phyloP scores from a whole-genome alignment of 1,284 basidiomycete species.

The Puccinia novopanici region DNA sequence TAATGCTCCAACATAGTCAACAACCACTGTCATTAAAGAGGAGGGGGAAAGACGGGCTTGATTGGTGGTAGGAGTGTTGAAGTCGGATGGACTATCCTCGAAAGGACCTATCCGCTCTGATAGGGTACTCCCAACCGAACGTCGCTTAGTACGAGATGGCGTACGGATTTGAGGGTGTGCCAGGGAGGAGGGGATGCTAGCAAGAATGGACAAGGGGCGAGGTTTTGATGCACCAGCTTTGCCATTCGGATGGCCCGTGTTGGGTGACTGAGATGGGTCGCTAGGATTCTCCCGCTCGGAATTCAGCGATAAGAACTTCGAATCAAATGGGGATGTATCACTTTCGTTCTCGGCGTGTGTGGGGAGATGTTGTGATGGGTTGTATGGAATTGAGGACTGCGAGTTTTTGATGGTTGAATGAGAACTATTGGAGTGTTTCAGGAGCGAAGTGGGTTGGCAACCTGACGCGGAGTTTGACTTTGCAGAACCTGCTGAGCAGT shows the following conservation, averaged over 20 bases:
- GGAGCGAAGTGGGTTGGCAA: not conserved
- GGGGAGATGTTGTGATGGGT: slow-evolving; percentile 18
- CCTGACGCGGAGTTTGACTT: slow-evolving; percentile 29
- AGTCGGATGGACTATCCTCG: slow-evolving; percentile 64
- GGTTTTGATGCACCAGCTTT: slow-evolving; percentile 31
- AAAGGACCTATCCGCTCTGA: slow-evolving; percentile 61
- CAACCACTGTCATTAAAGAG: slow-evolving; percentile 57
- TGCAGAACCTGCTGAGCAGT: slow-evolving; percentile 51
- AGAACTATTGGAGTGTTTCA: slow-evolving; percentile 45
- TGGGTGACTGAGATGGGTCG: not conserved
- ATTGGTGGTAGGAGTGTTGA: slow-evolving; percentile 68
- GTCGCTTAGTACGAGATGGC: slow-evolving; percentile 87
- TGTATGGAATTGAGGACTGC: slow-evolving; percentile 16
- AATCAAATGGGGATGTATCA: not conserved
- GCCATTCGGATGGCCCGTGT: slow-evolving; percentile 33
- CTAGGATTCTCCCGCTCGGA: not conserved
- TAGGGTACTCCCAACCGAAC: slow-evolving; percentile 80
- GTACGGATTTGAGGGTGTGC: slow-evolving; percentile 67
- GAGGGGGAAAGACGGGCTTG: slow-evolving; percentile 83
- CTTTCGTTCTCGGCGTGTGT: slow-evolving; percentile 20
- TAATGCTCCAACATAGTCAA: slow-evolving; percentile 42
- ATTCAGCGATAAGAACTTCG: not conserved
- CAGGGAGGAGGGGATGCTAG: slow-evolving; percentile 49
- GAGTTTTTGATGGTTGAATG: slow-evolving; percentile 49
- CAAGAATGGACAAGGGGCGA: slow-evolving; percentile 49